Conservation (phyloP, 2,329 filamentous ascomycete genomes). For the Westerdykella aurantiaca region DNA sequence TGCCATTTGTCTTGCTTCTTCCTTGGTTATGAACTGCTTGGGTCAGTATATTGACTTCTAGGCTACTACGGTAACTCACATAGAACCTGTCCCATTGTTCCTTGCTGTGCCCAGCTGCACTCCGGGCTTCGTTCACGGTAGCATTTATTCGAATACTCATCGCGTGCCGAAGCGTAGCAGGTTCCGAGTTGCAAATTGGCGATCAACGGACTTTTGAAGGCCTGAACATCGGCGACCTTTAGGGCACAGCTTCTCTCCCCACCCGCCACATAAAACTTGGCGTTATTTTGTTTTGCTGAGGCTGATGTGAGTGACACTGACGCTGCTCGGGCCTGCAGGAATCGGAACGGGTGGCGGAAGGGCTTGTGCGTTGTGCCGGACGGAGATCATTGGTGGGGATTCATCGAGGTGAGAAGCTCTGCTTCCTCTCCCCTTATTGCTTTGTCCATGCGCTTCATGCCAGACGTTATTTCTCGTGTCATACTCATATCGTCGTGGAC, state of each 20-base stretch:
- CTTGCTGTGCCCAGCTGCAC: constrained; percentile 31
- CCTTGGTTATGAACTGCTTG: constrained; percentile 33
- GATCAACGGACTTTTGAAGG: constrained; percentile 25
- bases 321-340: constrained; percentile 33
- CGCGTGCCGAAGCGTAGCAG: constrained; percentile 6
- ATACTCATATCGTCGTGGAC: constrained; percentile 26
- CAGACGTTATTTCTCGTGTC: constrained; percentile 27
- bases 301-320: constrained; percentile 35
- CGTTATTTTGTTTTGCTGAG: constrained; percentile 33
- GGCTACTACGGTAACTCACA: constrained; percentile 21
- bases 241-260: constrained; percentile 34
- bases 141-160: constrained; percentile 38
- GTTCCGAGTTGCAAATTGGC: constrained; percentile 5
- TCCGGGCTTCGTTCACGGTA: constrained; percentile 32
- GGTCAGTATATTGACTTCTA: constrained; percentile 15
- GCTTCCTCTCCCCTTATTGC: constrained; percentile 24
- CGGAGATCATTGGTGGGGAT: constrained; percentile 27
- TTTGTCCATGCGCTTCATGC: constrained; percentile 23
- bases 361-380: constrained; percentile 35
- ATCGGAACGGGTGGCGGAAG: constrained; percentile 37
- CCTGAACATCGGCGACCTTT: constrained; percentile 33
- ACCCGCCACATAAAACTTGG: constrained; percentile 34
- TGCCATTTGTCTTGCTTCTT: constrained; percentile 33
- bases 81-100: constrained; percentile 37
- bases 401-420: constrained; percentile 19